Percentiles rank a stretch among this genome's conserved stretches.
phyloP scores from a whole-genome alignment of 148 eudicot genomes.

The Rhododendron ovatum region DNA sequence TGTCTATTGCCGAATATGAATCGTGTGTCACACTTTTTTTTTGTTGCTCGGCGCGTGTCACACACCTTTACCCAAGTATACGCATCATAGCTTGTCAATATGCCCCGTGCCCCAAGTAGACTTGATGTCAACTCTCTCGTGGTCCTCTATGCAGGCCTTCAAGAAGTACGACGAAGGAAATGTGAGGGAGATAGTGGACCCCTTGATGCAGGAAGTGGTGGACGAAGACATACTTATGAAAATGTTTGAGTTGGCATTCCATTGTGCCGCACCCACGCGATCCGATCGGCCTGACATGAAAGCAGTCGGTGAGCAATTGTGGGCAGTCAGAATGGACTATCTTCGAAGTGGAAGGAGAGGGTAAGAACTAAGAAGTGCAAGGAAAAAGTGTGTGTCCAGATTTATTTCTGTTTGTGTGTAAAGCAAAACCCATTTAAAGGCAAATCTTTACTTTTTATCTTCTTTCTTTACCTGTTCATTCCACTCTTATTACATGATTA shows the following conservation, averaged over 20 bases:
- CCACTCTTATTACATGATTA: background rate
- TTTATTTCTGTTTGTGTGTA: background rate
- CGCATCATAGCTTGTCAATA: background rate
- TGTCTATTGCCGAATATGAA: background rate
- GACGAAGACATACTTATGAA: conserved; percentile 52
- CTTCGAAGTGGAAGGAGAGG: conserved; percentile 31
- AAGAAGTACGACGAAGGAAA: conserved; percentile 54
- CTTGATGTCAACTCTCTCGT: background rate
- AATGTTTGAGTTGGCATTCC: conserved; percentile 66
- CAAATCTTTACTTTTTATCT: background rate
- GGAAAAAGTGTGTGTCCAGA: background rate
- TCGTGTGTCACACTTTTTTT: background rate
- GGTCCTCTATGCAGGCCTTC: conserved; percentile 50
- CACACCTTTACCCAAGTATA: background rate
- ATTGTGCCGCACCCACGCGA: conserved; percentile 81
- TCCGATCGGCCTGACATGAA: conserved; percentile 91
- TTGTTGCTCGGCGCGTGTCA: background rate
- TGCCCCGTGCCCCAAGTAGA: too few relatives aligned
- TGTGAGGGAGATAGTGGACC: conserved; percentile 50
- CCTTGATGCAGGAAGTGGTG: conserved; percentile 56
- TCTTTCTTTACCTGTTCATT: background rate
- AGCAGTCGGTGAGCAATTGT: conserved; percentile 62
- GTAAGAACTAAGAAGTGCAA: conserved; percentile 6
- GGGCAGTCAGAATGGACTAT: conserved; percentile 80
- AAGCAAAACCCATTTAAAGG: background rate